These are phyloP conservation scores for Clitopilus hobsonii DNA, from an alignment of 768 basidiomycete species.

Conservation along the genomic window DNA sequence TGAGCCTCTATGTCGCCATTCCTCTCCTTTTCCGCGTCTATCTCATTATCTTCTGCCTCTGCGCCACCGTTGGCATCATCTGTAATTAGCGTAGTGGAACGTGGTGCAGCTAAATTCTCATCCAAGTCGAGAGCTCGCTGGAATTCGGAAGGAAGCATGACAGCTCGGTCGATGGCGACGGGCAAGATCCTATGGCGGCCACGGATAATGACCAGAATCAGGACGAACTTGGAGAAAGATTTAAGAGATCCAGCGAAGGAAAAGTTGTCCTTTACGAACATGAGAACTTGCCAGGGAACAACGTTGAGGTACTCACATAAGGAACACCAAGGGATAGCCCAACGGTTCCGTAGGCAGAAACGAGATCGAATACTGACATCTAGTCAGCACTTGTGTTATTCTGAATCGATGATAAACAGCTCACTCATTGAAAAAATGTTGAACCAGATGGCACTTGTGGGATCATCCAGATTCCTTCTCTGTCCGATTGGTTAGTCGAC, in stretches of 20 bases:
- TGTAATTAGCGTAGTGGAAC: neutral
- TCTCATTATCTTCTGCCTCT: neutral
- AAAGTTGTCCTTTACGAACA: constrained; percentile 57
- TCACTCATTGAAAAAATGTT: constrained; percentile 76
- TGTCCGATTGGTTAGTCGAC: constrained; percentile 19
- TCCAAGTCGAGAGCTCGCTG: constrained; percentile 21
- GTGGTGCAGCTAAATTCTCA: neutral
- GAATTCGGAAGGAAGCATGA: constrained; percentile 73
- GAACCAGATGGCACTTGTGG: constrained; percentile 62
- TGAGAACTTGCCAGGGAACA: constrained; percentile 6
- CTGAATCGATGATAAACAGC: constrained; percentile 17
- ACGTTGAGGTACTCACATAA: constrained; percentile 40
- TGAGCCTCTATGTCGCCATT: neutral
- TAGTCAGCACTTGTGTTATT: neutral
- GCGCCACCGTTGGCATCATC: neutral
- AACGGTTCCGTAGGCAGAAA: constrained; percentile 85
- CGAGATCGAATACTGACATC: constrained; percentile 67
- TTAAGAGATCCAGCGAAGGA: constrained; percentile 77
- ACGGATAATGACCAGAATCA: constrained; percentile 89
- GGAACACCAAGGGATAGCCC: constrained; percentile 88
- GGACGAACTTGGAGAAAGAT: constrained; percentile 81
- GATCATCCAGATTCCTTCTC: constrained; percentile 55
- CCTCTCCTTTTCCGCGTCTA: neutral
- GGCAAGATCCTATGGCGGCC: constrained; percentile 88
- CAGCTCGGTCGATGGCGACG: constrained; percentile 83